These are phyloP conservation scores for Plasmodium relictum DNA, from an alignment of 169 alveolate species.

Conservation along the genomic window DNA sequence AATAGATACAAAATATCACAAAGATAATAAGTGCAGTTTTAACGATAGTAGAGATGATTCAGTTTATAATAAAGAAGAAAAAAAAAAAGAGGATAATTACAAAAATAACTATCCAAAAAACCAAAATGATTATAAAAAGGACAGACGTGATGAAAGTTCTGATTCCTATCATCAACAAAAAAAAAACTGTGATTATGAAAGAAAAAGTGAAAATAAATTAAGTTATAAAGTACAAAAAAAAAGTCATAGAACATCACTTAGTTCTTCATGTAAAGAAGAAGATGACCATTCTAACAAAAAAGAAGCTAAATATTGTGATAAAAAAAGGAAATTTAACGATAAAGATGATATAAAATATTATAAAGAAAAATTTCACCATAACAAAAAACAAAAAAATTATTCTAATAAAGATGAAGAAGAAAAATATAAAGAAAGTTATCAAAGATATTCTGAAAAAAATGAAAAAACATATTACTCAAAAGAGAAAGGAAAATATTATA, in stretches of 20 bases:
- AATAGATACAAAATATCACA: background rate
- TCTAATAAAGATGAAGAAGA: constrained; percentile 13
- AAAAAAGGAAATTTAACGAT: constrained; percentile 43
- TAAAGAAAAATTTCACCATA: constrained; percentile 13
- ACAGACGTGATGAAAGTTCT: constrained; percentile 7
- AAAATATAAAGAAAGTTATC: constrained; percentile 8
- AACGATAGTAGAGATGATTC: constrained; percentile 15
- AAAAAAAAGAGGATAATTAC: constrained; percentile 5
- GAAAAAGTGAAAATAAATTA: constrained; percentile 1
- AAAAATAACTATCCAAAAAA: constrained; percentile 2
- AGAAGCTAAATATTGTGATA: constrained; percentile 28
- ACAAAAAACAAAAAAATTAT: constrained; percentile 30
- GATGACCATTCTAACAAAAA: background rate
- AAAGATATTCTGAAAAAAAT: constrained; percentile 23
- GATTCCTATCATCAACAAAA: background rate
- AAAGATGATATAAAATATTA: constrained; percentile 9
- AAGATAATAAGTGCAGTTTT: background rate
- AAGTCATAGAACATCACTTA: background rate
- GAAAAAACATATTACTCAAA: constrained; percentile 36
- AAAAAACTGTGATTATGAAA: background rate
- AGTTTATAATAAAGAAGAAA: background rate
- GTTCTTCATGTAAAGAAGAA: constrained; percentile 11
- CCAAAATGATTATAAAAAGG: constrained; percentile 27
- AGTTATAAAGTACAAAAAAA: background rate
- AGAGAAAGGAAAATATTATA: constrained; percentile 6